Evolutionary conservation across 2,329 filamentous ascomycete species (phyloP).

Genomic region (Setomelanomma holmii): DNA sequence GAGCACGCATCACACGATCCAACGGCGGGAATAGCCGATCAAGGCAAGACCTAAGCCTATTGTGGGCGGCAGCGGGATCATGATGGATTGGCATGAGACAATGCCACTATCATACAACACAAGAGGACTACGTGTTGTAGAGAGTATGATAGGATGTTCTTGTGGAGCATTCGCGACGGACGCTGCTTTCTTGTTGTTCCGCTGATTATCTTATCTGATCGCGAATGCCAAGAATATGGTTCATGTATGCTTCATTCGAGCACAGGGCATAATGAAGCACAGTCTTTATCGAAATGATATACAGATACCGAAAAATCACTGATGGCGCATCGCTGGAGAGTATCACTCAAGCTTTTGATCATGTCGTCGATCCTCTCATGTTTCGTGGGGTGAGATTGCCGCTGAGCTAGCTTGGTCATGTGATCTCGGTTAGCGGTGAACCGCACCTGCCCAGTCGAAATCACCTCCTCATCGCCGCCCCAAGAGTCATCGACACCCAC

Average conservation of each 20-base stretch:
- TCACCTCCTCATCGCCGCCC: constrained; percentile 31
- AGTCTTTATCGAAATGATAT: too few relatives aligned
- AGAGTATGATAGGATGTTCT: neutral
- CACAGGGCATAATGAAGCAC: too few relatives aligned
- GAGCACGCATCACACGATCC: constrained; percentile 21
- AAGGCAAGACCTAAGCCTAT: neutral
- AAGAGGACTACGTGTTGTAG: neutral
- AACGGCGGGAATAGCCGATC: constrained; percentile 4
- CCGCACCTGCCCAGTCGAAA: constrained; percentile 37
- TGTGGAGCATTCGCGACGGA: neutral
- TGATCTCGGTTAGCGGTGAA: constrained; percentile 33
- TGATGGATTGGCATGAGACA: neutral
- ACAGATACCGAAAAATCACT: too few relatives aligned
- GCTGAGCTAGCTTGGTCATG: constrained; percentile 28
- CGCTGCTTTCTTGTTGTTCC: neutral
- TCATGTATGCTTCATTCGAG: too few relatives aligned
- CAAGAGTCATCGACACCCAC: constrained; percentile 43
- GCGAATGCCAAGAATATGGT: constrained; percentile 3
- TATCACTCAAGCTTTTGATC: neutral
- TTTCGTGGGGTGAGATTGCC: neutral
- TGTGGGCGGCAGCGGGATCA: neutral
- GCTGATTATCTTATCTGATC: constrained; percentile 25
- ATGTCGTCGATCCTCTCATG: neutral
- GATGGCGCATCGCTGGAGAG: too few relatives aligned
- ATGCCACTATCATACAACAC: neutral